Conservation (phyloP, 176 grass and related monocot genomes). For the Secale cereale region DNA sequence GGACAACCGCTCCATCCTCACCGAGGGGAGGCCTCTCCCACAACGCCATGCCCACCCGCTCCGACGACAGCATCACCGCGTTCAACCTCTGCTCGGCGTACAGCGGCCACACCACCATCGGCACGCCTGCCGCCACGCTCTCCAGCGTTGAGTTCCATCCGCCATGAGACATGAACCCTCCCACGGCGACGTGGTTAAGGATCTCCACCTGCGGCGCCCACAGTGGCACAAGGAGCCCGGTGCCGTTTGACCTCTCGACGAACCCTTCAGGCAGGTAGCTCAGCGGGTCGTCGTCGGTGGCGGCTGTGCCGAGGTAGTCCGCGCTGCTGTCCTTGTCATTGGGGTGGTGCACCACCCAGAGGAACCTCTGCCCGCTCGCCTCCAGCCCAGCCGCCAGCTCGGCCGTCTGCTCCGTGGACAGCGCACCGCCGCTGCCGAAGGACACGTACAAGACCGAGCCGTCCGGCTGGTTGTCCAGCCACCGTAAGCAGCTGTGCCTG, state of each 20-base stretch:
- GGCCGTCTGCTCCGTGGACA: slow-evolving; percentile 35
- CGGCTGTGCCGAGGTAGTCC: neutral
- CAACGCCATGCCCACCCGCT: too few species aligned
- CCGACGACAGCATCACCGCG: too few species aligned
- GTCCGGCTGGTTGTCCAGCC: slow-evolving; percentile 67
- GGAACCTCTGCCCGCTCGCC: slow-evolving; percentile 54
- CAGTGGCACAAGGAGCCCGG: too few species aligned
- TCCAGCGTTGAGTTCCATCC: slow-evolving; percentile 65
- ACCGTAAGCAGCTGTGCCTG: slow-evolving; percentile 38
- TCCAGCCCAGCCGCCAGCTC: slow-evolving; percentile 65
- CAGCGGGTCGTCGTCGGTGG: too few species aligned
- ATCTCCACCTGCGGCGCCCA: too few species aligned
- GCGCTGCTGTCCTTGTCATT: too few species aligned
- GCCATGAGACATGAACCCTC: slow-evolving; percentile 54
- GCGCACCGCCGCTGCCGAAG: slow-evolving; percentile 62
- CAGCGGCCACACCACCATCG: slow-evolving; percentile 53
- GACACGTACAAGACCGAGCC: slow-evolving; percentile 66
- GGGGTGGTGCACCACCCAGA: slow-evolving; percentile 37
- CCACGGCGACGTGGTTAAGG: slow-evolving; percentile 23
- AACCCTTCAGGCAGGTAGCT: too few species aligned
- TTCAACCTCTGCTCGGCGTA: slow-evolving; percentile 72
- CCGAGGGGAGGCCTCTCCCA: too few species aligned
- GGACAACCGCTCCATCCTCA: too few species aligned
- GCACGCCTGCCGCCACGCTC: slow-evolving; percentile 37
- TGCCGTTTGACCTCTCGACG: too few species aligned